Evolutionary conservation across 2,329 filamentous ascomycete species (phyloP).

Genomic region (Lasiodiplodia citricola): DNA sequence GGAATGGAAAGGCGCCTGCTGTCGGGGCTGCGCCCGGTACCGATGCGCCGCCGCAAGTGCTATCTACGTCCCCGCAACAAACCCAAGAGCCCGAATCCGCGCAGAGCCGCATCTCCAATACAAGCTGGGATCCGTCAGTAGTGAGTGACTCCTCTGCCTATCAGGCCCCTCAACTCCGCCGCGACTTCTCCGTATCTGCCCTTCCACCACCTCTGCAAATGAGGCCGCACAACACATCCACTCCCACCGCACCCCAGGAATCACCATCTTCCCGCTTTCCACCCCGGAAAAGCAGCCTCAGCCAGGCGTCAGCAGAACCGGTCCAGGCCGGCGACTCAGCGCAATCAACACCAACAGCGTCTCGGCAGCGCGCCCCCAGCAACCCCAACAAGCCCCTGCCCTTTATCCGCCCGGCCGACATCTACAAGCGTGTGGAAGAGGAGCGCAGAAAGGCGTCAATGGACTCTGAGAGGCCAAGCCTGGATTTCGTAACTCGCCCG

Average conservation of each 20-base stretch:
- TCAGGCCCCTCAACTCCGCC: constrained; percentile 46
- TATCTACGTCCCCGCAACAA: constrained; percentile 28
- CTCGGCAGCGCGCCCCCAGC: constrained; percentile 33
- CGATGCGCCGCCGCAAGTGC: constrained; percentile 27
- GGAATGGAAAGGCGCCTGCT: neutral
- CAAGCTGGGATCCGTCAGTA: constrained; percentile 39
- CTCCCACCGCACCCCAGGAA: constrained; percentile 37
- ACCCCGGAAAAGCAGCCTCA: constrained; percentile 67
- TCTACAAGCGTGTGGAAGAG: constrained; percentile 74
- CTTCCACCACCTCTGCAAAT: constrained; percentile 56
- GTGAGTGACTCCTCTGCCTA: constrained; percentile 35
- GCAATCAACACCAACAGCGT: constrained; percentile 28
- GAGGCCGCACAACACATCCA: constrained; percentile 42
- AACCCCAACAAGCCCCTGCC: constrained; percentile 60
- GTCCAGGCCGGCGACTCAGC: neutral
- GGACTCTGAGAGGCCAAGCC: constrained; percentile 63
- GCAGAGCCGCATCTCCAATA: constrained; percentile 34
- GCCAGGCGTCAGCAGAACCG: constrained; percentile 36
- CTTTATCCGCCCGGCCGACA: constrained; percentile 76
- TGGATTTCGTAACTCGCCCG: constrained; percentile 55
- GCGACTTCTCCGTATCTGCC: constrained; percentile 60
- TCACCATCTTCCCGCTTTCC: constrained; percentile 54
- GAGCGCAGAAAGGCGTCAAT: constrained; percentile 64
- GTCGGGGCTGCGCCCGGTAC: neutral
- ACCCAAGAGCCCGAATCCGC: neutral